These are phyloP conservation scores for Phaseolus lunatus DNA, from an alignment of 306 rosid genomes.

Conservation along the genomic window DNA sequence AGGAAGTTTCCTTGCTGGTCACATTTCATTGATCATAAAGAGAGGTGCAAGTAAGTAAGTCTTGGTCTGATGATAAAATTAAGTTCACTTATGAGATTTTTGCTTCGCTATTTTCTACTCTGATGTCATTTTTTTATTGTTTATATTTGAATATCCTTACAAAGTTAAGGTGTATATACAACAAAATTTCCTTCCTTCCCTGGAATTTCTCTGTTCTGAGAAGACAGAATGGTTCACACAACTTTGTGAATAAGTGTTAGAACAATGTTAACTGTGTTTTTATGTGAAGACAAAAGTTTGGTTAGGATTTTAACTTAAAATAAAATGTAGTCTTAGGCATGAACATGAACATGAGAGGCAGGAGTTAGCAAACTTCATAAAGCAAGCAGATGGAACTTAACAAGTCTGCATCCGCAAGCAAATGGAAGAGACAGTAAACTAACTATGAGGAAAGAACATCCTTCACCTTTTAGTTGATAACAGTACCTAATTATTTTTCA, in stretches of 20 bases:
- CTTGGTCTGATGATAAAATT: conserved; percentile 16
- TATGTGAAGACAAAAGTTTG: conserved; percentile 1
- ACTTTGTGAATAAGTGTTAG: not conserved
- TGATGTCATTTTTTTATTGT: conserved; percentile 28
- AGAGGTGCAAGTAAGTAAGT: conserved; percentile 88
- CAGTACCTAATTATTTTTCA: conserved; percentile 25
- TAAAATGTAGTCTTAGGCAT: not conserved
- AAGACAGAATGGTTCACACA: not conserved
- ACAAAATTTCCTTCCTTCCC: conserved; percentile 14
- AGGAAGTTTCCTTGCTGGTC: conserved; percentile 98
- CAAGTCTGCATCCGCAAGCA: not conserved
- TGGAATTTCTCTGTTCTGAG: conserved; percentile 16
- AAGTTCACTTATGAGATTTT: conserved; percentile 24
- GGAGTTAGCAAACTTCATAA: conserved; percentile 18
- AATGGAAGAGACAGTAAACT: conserved; percentile 34
- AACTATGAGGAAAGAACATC: conserved; percentile 21
- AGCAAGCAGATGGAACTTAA: conserved; percentile 4
- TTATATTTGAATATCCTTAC: not conserved
- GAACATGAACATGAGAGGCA: conserved; percentile 6
- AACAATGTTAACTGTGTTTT: not conserved
- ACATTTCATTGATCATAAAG: conserved; percentile 60
- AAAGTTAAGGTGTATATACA: conserved; percentile 1
- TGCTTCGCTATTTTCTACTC: conserved; percentile 31
- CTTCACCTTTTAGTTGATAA: conserved; percentile 24
- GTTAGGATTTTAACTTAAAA: not conserved